phyloP scores from a whole-genome alignment of 768 basidiomycete species.

The Clitopilus passeckerianus region DNA sequence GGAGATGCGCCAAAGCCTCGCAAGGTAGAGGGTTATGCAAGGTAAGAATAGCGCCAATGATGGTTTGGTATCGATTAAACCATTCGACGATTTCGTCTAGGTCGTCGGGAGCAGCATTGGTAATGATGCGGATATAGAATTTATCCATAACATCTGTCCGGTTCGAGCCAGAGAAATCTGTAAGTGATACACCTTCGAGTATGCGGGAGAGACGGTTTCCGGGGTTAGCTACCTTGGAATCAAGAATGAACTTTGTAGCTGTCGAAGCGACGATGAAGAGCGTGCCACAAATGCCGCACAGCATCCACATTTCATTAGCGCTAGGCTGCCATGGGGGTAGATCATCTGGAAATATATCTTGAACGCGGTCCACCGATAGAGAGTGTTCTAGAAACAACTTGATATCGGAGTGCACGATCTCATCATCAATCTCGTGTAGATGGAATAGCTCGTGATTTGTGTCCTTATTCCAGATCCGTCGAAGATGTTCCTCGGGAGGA shows the following conservation, averaged over 20 bases:
- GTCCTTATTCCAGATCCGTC: neutral
- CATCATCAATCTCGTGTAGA: neutral
- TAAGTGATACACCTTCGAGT: neutral
- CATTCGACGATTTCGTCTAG: no score
- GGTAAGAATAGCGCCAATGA: no score
- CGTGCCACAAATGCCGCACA: neutral
- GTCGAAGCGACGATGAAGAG: slow-evolving; percentile 3
- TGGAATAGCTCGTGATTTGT: neutral
- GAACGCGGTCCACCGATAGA: neutral
- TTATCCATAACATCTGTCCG: no score
- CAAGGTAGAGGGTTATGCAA: no score
- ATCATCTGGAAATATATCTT: neutral
- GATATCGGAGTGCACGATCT: neutral
- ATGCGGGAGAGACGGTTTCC: neutral
- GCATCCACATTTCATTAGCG: neutral
- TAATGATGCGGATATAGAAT: no score
- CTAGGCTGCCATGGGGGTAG: neutral
- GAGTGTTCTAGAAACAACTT: neutral
- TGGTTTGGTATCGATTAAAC: no score
- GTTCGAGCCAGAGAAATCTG: neutral
- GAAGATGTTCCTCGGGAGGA: neutral
- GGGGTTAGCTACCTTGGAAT: neutral
- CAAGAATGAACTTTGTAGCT: neutral
- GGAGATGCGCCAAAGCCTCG: no score
- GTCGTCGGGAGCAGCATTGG: no score